Percentiles rank a stretch among this genome's conserved stretches.
Evolutionary conservation across 495 filamentous ascomycete genomes (phyloP).

Genomic region (Aspergillus egyptiacus): DNA sequence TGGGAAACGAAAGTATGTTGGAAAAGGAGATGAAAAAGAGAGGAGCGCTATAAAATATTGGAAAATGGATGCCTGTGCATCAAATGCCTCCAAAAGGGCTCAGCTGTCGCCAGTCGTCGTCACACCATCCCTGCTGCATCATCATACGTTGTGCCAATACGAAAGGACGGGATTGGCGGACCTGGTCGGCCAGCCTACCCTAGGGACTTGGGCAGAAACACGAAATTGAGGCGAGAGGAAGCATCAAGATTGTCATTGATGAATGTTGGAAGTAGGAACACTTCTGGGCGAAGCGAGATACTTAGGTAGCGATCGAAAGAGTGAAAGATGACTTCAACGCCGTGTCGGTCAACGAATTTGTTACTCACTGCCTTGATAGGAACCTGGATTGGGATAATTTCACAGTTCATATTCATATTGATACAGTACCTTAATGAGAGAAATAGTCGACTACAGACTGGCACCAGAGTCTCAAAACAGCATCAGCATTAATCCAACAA

Average conservation of each 20-base stretch:
- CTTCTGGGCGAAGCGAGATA: too few species aligned
- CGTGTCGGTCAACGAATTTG: too few species aligned
- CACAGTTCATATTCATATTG: constrained; percentile 2
- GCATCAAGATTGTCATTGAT: background rate
- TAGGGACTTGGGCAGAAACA: too few species aligned
- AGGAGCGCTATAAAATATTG: background rate
- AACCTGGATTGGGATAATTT: too few species aligned
- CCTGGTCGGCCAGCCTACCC: too few species aligned
- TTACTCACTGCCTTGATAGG: background rate
- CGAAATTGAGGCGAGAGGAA: background rate
- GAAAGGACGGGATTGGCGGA: constrained; percentile 4
- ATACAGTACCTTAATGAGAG: constrained; percentile 5
- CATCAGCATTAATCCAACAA: constrained; percentile 8
- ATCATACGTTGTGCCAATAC: constrained; percentile 14
- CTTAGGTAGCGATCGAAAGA: too few species aligned
- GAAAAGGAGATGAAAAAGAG: background rate
- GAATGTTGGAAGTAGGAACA: too few species aligned
- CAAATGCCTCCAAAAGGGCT: background rate
- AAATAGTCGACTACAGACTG: constrained; percentile 3
- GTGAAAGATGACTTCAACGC: too few species aligned
- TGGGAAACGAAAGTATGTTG: background rate
- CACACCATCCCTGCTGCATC: constrained; percentile 1
- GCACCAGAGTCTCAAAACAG: constrained; percentile 4
- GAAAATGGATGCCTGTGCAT: background rate
- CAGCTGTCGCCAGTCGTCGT: background rate